Base-by-base conservation (phyloP, 2,329 filamentous ascomycete species). In the Colletotrichum sp. region DNA sequence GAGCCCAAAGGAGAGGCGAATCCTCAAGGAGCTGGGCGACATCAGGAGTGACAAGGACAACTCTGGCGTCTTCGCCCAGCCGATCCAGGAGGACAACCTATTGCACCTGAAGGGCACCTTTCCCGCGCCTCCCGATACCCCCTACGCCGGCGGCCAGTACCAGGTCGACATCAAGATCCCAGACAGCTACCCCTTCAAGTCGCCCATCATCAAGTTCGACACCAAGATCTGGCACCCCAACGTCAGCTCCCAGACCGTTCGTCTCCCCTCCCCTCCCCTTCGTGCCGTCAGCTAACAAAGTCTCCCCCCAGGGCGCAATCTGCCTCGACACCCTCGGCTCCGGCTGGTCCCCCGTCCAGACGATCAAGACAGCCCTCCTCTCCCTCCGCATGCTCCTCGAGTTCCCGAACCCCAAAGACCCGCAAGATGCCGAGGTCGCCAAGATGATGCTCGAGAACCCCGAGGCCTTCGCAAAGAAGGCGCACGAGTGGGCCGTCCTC, bases 201-300 rank as follows among this genome's bases (percentile, higher is more conserved):
- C 96, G 6, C 97, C 97, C 6, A 84, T 91, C 73, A 98, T 99
- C 93, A 93, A 91, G 79, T 98, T 98, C 81, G 90, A 93, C 76
- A 99, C 97, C 76, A 96, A 93, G 84, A 93, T 98, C 78, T 99
- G 96, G 96, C 97, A 99, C 83, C 97, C 97, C 38, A 99, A 99
- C 81, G 91, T 99, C 85, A 97, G 94, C 88, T 96, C 94, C 80
- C 94, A 97, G 82, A 98, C 96, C 54, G 95, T 98, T 86, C 80
- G 92, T 87, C 21, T 11, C 27, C 51, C 59, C 24, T 6, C 24
- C 24, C 24, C 34, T 29, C 47, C 43, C 55, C 33, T 3, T 4
- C 12, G 36, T 16, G 51, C 4, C 55, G 7, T 21, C 34, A 31
- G 18, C 34, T 38, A n/a, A 43, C 21, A 18, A 8, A n/a, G 3